Evolutionary conservation across 2,329 filamentous ascomycete genomes (phyloP), one percentile per base, ranked within the genome.

Genomic region (Cladosporium sp.): DNA sequence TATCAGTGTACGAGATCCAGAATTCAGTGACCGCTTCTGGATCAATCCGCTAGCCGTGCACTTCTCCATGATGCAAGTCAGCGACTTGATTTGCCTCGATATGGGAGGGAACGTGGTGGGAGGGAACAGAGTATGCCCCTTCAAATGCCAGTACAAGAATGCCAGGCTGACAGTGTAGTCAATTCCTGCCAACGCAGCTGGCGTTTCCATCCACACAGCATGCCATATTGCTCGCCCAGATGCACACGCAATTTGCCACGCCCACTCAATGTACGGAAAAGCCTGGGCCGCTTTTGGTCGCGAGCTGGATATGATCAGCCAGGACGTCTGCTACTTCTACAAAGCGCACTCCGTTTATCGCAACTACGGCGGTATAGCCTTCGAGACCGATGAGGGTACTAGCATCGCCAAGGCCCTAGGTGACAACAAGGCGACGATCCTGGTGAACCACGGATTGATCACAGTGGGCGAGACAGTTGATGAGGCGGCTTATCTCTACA

Each of bases 21-120:
- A 88, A 72, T 46, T 52, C 16, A 44, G 46, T n/a, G 58, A 62
- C 12, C 58, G 44, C n/a, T 62, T 62, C 44, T 62, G 58, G 58
- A 62, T 62, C 40, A 66, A 91, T 85, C 0, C 81, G 93, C 0
- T 93, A 91, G 85, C 90, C 93, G 70, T 97, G 91, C 78, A 90
- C 93, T 85, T 89, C 87, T 8, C 89, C 96, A 33, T 91, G 86
- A 0, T 97, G 93, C 93, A 89, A 96, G 79, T 81, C 82, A 0
- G 65, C 26, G 67, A 66, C 31, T 52, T 69, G 55, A 59, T 69
- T 12, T 66, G 66, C 33, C 50, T 69, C 6, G 58, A 69, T 40
- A 66, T 64, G 55, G 14, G 65, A 33, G 67, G 67, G 3, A 62
- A 66, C n/a, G 65, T 62, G 3, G 62, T 68, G 40, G 44, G 44